Evolutionary conservation across 768 basidiomycete genomes (phyloP), one percentile per base, ranked within the genome.

Genomic region (Boletellus emodensis): DNA sequence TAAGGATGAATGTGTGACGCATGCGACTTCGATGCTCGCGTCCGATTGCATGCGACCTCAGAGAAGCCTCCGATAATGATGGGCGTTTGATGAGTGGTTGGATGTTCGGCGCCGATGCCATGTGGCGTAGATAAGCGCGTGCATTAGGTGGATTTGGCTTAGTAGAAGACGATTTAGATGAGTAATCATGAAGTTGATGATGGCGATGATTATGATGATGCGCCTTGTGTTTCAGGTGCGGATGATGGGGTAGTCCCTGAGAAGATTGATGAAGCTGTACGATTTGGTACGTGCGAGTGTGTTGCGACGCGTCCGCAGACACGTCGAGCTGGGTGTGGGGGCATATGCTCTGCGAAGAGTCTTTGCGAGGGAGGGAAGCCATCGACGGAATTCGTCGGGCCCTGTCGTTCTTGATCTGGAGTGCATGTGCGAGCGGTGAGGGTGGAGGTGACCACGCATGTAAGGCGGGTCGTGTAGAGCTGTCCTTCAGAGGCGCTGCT

Each of bases 71-170:
- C n/a, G 70, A 62, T 24, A 65, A 47, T 6, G 69, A 57, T 13
- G 69, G 64, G 12, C 63, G 71, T 41, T 68, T 70, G 17, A 43
- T 52, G 36, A 70, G 59, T 14, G 67, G 69, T 17, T 69, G 65
- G 28, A 79, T 75, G 52, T 73, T 72, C 28, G 76, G 76, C 20
- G 76, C 70, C 20, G 87, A 89, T 1, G 79, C 79, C 74, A 90
- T 87, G 62, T 89, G 86, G 30, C 87, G 80, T 11, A 90, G 77
- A 61, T 87, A 84, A 6, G 82, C 80, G 4, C 78, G 77, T 3
- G 87, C 85, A 45, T 79, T 78, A 22, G 78, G 75, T 20, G 53
- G 54, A 52, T 66, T 57, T 49, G 51, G 48, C 51, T 60, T 65
- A 50, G 46, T 49, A 37, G 48, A 41, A 37, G 55, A 35, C 33